Evolutionary conservation across 257 asterid species (phyloP), one percentile per base, ranked within the genome.

Genomic region (Voacanga thouarsii): DNA sequence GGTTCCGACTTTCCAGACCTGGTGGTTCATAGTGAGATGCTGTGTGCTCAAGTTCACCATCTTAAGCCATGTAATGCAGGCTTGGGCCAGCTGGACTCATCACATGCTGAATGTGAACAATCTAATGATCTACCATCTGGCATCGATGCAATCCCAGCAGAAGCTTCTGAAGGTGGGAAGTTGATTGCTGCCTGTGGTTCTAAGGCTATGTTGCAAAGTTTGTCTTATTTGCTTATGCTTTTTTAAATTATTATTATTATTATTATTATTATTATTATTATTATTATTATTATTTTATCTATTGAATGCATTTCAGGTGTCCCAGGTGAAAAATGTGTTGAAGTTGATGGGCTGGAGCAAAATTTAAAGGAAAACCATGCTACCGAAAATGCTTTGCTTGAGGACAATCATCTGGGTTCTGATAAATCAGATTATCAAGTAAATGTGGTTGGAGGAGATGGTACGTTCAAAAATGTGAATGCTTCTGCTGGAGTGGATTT

Each of bases 11-110:
- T 33, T 44, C 76, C 78, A 49, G 82, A 84, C 78, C 78, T 70
- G 71, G 83, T 81, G 75, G 67, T 70, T 44, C 78, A 65, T 76
- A 91, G 86, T 66, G 85, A 81, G 39, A 86, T 70, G 43, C 74
- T 70, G 28, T 68, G 77, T 60, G 74, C 78, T 69, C 91, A 77
- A 74, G 82, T 76, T 73, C 79, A 71, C 14, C 45, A 86, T 81
- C 87, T 91, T 75, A 88, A 86, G 84, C 90, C 90, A 72, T 93
- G 92, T 77, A 87, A 77, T 85, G 77, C 97, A 56, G 81, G 72
- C 56, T 45, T 71, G 75, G 87, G 77, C 71, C 89, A 80, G 7
- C 84, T 79, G 71, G 90, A 82, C 77, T 47, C 82, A 37, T 81
- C 83, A 28, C 81, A 41, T 41, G 76, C 85, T 61, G 87, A 77